Evolutionary conservation across 2,329 filamentous ascomycete species (phyloP).

Genomic region (Pseudogymnoascus sp.): DNA sequence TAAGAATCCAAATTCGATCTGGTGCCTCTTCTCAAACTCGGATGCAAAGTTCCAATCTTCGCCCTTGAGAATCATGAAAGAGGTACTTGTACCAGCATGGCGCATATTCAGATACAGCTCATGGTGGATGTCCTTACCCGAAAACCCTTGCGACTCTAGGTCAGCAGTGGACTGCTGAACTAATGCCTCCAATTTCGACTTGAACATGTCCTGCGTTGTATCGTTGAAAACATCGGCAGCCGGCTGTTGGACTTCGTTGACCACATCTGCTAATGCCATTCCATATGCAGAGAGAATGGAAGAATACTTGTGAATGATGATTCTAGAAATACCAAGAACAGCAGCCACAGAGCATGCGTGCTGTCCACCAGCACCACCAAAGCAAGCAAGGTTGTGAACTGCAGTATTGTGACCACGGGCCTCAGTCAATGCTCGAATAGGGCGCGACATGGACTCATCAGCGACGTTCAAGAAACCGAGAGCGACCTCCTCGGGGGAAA

Average conservation of each 20-base stretch:
- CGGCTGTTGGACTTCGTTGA: constrained; percentile 79
- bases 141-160: constrained; percentile 68
- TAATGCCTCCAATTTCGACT: constrained; percentile 65
- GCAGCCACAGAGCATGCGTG: constrained; percentile 82
- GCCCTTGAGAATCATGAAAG: constrained; percentile 71
- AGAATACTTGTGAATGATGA: constrained; percentile 77
- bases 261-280: constrained; percentile 85
- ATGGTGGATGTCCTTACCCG: constrained; percentile 63
- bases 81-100: constrained; percentile 80
- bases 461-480: constrained; percentile 78
- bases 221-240: constrained; percentile 52
- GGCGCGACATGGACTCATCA: constrained; percentile 83
- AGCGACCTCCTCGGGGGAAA: constrained; percentile 51
- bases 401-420: constrained; percentile 85
- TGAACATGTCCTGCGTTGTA: constrained; percentile 44
- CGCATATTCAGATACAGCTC: constrained; percentile 90
- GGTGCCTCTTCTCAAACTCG: constrained; percentile 76
- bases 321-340: constrained; percentile 74
- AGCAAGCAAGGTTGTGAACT: constrained; percentile 77
- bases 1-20: constrained; percentile 85
- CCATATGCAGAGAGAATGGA: constrained; percentile 85
- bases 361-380: constrained; percentile 85
- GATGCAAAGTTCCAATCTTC: constrained; percentile 71
- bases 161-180: constrained; percentile 60
- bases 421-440: constrained; percentile 81